These are phyloP conservation scores for Trichoderma citrinoviride DNA, from an alignment of 2,329 filamentous ascomycete species.

Conservation along the genomic window DNA sequence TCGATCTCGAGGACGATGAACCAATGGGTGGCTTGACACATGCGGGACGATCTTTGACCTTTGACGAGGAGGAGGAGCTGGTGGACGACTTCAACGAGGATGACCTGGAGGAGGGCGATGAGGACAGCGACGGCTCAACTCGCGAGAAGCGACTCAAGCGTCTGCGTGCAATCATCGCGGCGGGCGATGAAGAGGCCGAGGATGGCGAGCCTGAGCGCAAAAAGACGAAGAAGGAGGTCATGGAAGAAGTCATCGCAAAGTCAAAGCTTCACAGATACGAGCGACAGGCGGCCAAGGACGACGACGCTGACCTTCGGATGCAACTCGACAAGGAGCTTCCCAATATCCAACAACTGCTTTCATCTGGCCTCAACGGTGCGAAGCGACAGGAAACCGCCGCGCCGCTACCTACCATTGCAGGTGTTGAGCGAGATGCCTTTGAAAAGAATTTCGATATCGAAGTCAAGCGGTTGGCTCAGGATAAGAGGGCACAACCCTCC, in stretches of 20 bases:
- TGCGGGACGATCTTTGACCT: slow-evolving; percentile 69
- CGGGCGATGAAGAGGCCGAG: slow-evolving; percentile 48
- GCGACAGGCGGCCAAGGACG: slow-evolving; percentile 86
- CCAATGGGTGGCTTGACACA: slow-evolving; percentile 73
- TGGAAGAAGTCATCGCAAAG: slow-evolving; percentile 97
- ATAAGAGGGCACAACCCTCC: slow-evolving; percentile 80
- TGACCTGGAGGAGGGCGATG: slow-evolving; percentile 61
- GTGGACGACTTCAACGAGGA: slow-evolving; percentile 78
- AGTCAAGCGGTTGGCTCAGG: slow-evolving; percentile 76
- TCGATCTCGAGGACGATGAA: slow-evolving; percentile 78
- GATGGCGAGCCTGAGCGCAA: slow-evolving; percentile 72
- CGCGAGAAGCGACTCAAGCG: slow-evolving; percentile 58
- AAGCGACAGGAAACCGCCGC: slow-evolving; percentile 31
- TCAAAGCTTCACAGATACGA: slow-evolving; percentile 95
- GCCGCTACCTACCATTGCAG: slow-evolving; percentile 37
- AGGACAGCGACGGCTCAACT: slow-evolving; percentile 56
- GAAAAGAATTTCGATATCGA: slow-evolving; percentile 87
- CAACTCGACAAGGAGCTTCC: slow-evolving; percentile 81
- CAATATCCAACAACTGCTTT: slow-evolving; percentile 72
- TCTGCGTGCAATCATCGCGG: slow-evolving; percentile 45
- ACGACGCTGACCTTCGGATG: slow-evolving; percentile 82
- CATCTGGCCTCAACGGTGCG: slow-evolving; percentile 44
- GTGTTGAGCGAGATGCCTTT: slow-evolving; percentile 64
- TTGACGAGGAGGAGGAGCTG: slow-evolving; percentile 50
- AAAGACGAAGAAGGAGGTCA: slow-evolving; percentile 94